Conservation (phyloP, 176 grass and related monocot genomes). For the Urochloa ruziziensis region DNA sequence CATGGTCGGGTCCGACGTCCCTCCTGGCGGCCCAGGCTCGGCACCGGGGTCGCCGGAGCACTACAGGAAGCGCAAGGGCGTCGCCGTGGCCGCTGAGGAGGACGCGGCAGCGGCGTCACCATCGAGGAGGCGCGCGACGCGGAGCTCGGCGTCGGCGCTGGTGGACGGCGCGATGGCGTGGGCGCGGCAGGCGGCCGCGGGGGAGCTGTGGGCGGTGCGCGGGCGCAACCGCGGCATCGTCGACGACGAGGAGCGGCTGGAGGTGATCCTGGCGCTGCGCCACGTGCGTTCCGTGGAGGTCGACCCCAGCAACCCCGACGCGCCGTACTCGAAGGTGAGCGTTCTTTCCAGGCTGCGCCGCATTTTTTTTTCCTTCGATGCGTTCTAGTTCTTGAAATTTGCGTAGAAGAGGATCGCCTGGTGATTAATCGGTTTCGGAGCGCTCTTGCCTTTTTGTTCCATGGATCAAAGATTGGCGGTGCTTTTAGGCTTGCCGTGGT, state of each 20-base stretch:
- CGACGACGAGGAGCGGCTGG: background rate
- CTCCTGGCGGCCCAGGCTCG: background rate
- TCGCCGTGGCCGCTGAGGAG: background rate
- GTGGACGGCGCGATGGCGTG: background rate
- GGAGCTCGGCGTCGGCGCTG: background rate
- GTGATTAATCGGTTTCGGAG: background rate
- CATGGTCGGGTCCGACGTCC: constrained; percentile 37
- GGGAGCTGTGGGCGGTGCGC: constrained; percentile 14
- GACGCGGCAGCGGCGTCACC: background rate
- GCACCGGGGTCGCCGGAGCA: background rate
- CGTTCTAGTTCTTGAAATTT: background rate
- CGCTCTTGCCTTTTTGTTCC: background rate
- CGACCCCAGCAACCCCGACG: background rate
- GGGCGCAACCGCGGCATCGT: constrained; percentile 18
- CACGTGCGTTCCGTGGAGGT: background rate
- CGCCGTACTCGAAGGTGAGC: constrained; percentile 25
- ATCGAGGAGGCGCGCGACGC: background rate
- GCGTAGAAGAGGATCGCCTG: background rate
- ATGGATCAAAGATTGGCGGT: background rate
- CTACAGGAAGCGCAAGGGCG: constrained; percentile 31
- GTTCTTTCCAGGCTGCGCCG: background rate
- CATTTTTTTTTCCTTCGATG: background rate
- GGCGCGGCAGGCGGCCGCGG: constrained; percentile 20
- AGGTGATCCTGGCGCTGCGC: constrained; percentile 13
- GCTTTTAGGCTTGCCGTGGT: background rate